Percentiles rank a stretch among this genome's conserved stretches.
Evolutionary conservation across 352 stramenopile genomes (phyloP).

Genomic region (Phytophthora hybrid): DNA sequence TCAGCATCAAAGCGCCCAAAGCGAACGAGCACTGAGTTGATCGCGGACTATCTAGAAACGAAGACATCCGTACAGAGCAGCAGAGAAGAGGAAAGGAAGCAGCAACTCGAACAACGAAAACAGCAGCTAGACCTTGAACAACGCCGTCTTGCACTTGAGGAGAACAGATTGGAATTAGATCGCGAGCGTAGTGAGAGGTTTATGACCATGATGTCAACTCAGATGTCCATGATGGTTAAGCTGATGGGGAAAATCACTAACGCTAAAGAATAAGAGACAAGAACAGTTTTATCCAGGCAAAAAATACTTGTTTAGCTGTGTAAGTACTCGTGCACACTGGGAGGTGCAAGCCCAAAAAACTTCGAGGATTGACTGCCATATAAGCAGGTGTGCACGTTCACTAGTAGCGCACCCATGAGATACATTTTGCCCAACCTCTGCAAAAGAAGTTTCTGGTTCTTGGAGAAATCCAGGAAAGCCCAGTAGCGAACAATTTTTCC

Average conservation of each 20-base stretch:
- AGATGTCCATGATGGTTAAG: conserved; percentile 9
- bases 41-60: conserved; percentile 3
- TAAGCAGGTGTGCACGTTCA: background rate
- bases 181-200: background rate
- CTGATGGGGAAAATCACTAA: conserved; percentile 10
- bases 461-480: no score
- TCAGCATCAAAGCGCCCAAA: conserved; percentile 2
- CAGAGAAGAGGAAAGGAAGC: background rate
- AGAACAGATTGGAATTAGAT: conserved; percentile 7
- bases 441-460: no score
- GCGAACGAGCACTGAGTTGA: conserved; percentile 2
- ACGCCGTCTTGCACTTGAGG: background rate
- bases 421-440: no score
- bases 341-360: background rate
- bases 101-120: background rate
- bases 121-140: background rate
- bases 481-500: no score
- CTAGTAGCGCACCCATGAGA: no score
- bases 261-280: background rate
- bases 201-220: conserved; percentile 4
- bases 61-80: background rate
- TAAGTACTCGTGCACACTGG: background rate
- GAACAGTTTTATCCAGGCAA: background rate
- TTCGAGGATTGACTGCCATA: background rate
- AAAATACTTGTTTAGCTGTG: background rate